Conservation (phyloP, 1,284 basidiomycete genomes). For the Macrocystidia cucumis region DNA sequence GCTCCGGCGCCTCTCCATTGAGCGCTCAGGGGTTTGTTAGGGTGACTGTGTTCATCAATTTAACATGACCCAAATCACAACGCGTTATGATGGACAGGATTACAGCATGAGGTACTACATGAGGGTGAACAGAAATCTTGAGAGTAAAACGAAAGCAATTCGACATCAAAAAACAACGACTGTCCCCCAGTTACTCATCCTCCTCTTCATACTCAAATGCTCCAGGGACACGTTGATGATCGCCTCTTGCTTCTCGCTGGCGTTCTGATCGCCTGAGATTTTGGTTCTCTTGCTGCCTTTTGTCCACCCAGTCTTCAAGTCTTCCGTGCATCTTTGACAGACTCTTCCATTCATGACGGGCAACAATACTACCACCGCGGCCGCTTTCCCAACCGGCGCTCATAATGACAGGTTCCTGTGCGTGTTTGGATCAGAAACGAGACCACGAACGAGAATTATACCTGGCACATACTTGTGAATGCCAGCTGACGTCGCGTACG, state of each 20-base stretch:
- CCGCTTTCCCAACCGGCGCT: constrained; percentile 82
- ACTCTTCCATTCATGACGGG: constrained; percentile 93
- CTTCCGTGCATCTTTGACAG: constrained; percentile 60
- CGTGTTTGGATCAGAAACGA: too few relatives aligned
- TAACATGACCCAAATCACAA: too few relatives aligned
- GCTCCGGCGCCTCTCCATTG: too few relatives aligned
- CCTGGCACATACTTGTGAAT: constrained; percentile 45
- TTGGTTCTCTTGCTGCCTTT: constrained; percentile 26
- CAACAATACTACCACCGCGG: constrained; percentile 64
- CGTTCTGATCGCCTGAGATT: constrained; percentile 15
- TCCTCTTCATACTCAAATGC: constrained; percentile 19
- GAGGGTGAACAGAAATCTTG: constrained; percentile 11
- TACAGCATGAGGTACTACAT: too few relatives aligned
- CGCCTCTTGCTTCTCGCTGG: constrained; percentile 17
- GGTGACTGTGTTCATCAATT: too few relatives aligned
- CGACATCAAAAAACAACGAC: constrained; percentile 4
- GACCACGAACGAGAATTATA: background rate
- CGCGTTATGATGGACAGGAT: too few relatives aligned
- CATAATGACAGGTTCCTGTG: constrained; percentile 82
- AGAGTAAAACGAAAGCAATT: background rate
- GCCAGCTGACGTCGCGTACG: constrained; percentile 93
- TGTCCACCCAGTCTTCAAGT: constrained; percentile 75
- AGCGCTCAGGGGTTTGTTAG: too few relatives aligned
- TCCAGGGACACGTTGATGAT: constrained; percentile 18
- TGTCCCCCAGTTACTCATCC: constrained; percentile 9